Percentiles rank a stretch among this genome's conserved stretches.
Evolutionary conservation across 441 rosid genomes (phyloP).

Genomic region (Gossypium gossypioides): DNA sequence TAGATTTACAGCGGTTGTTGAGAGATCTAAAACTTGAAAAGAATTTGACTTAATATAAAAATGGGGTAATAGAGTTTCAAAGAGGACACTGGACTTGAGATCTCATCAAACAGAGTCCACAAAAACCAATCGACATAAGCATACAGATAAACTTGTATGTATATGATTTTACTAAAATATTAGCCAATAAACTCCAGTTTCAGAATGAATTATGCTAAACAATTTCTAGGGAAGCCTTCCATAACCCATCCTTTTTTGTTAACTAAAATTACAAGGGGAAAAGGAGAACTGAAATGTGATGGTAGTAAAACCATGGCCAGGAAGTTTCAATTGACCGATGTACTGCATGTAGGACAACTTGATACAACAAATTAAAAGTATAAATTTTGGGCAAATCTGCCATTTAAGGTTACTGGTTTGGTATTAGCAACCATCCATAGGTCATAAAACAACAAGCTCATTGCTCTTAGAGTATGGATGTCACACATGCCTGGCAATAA

Average conservation of each 20-base stretch:
- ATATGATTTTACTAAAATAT: background rate
- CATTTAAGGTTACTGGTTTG: background rate
- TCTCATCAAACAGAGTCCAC: background rate
- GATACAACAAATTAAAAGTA: background rate
- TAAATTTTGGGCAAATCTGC: background rate
- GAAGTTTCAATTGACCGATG: background rate
- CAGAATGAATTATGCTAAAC: background rate
- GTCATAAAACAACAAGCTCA: slow-evolving; percentile 5
- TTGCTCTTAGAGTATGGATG: slow-evolving; percentile 14
- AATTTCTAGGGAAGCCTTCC: background rate
- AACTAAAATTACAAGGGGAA: background rate
- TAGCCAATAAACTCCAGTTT: background rate
- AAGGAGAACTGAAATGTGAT: background rate
- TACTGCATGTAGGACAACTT: background rate
- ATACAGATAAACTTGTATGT: background rate
- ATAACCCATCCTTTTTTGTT: background rate
- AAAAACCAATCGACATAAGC: background rate
- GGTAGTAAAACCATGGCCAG: background rate
- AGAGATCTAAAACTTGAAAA: background rate
- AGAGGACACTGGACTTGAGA: background rate
- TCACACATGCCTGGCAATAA: slow-evolving; percentile 77
- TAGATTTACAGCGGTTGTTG: background rate
- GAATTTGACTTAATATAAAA: background rate
- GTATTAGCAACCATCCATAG: background rate
- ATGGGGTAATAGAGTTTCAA: background rate